Evolutionary conservation across 352 stramenopile genomes (phyloP).

Genomic region (Globisporangium spinosum): DNA sequence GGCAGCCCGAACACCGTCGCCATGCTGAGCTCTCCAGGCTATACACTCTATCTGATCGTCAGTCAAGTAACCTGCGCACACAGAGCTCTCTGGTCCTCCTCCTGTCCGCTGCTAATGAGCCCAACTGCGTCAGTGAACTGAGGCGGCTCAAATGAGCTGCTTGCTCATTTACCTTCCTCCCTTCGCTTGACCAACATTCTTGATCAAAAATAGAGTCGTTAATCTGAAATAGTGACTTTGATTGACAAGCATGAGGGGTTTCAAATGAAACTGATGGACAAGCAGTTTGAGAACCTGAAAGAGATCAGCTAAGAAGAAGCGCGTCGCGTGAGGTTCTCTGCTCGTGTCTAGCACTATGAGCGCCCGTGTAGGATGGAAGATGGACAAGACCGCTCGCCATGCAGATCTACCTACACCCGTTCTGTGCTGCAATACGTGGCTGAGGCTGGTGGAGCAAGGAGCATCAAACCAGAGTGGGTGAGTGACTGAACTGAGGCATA

Average conservation of each 20-base stretch:
- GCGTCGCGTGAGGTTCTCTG: neutral
- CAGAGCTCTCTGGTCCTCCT: neutral
- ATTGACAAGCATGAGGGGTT: constrained; percentile 7
- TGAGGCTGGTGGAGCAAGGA: no score
- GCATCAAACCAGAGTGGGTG: no score
- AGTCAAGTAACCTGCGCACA: neutral
- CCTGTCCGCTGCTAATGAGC: neutral
- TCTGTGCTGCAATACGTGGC: no score
- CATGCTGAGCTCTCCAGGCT: neutral
- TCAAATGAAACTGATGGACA: neutral
- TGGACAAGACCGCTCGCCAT: no score
- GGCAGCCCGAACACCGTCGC: constrained; percentile 47
- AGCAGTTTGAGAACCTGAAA: neutral
- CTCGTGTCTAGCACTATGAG: neutral
- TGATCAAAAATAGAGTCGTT: constrained; percentile 1
- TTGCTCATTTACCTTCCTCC: neutral
- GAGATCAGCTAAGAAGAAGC: neutral
- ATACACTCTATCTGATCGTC: neutral
- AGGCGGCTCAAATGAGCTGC: neutral
- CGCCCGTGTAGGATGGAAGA: no score
- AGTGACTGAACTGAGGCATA: no score
- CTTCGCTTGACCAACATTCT: neutral
- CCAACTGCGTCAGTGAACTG: neutral
- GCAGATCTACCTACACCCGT: no score
- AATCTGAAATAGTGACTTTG: neutral